These are phyloP conservation scores for Hura crepitans DNA, from an alignment of 441 rosid genomes.

Conservation along the genomic window DNA sequence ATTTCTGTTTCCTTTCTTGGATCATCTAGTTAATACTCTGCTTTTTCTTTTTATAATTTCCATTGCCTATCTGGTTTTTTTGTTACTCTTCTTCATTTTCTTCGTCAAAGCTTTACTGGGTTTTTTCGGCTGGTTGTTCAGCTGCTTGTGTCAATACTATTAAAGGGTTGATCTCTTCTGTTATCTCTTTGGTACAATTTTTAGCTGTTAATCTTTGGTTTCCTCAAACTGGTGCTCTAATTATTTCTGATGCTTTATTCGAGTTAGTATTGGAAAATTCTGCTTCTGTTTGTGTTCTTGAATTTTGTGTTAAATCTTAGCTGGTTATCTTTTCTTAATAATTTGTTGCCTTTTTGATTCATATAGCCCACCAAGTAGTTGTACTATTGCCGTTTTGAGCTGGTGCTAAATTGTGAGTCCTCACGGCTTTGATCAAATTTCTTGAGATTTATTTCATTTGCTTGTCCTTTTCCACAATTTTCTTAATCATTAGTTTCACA, in stretches of 20 bases:
- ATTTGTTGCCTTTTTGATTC: neutral
- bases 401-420: constrained; percentile 14
- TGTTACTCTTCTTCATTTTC: constrained; percentile 17
- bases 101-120: constrained; percentile 21
- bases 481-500: constrained; percentile 19
- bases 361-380: neutral
- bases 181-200: constrained; percentile 17
- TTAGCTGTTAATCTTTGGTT: constrained; percentile 6
- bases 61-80: constrained; percentile 9
- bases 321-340: neutral
- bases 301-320: neutral
- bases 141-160: constrained; percentile 25
- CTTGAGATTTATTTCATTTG: constrained; percentile 5
- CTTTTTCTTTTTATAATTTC: neutral
- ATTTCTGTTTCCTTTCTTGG: constrained; percentile 33
- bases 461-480: neutral
- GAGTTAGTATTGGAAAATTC: neutral
- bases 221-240: neutral
- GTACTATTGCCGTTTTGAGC: constrained; percentile 18
- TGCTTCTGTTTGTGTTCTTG: neutral
- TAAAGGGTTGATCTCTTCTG: constrained; percentile 9
- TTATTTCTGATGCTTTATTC: constrained; percentile 1
- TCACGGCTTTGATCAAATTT: constrained; percentile 7
- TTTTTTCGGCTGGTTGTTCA: constrained; percentile 30
- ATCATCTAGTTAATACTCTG: constrained; percentile 24